A percentile compares a stretch with the other conserved stretches of the same genome.
phyloP scores from a whole-genome alignment of 2,329 filamentous ascomycete species.

The Penicillium sp. region DNA sequence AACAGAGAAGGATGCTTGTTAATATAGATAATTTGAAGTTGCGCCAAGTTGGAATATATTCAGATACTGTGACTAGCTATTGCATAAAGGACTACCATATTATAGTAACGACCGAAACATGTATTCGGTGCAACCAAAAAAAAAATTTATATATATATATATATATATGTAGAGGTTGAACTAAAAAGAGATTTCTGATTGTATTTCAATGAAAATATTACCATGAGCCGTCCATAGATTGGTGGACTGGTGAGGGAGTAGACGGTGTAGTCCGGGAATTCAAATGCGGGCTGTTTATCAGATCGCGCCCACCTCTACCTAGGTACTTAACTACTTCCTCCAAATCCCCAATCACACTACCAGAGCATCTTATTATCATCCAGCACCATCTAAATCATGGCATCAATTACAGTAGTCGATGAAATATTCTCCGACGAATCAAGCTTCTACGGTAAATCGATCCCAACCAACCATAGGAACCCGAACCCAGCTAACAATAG shows the following conservation, averaged over 20 bases:
- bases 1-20: not conserved
- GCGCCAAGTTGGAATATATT: not conserved
- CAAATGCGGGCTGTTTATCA: not conserved
- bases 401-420: conserved; percentile 4
- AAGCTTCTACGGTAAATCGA: conserved; percentile 42
- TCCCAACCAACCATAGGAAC: not conserved
- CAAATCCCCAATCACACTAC: not conserved
- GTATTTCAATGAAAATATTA: not conserved
- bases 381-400: not conserved
- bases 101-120: not conserved
- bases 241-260: not conserved
- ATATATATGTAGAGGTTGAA: not conserved
- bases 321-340: not conserved
- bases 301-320: not conserved
- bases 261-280: not conserved
- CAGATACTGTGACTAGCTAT: not conserved
- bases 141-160: too few species aligned
- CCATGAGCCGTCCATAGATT: not conserved
- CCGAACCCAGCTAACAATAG: not conserved
- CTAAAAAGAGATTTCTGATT: not conserved
- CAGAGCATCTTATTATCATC: not conserved
- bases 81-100: not conserved
- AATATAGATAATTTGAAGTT: not conserved
- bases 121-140: not conserved
- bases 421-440: conserved; percentile 44